Evolutionary conservation across 176 grass and related monocot genomes (phyloP), one percentile per base, ranked within the genome.

Genomic region (Panicum miliaceum): DNA sequence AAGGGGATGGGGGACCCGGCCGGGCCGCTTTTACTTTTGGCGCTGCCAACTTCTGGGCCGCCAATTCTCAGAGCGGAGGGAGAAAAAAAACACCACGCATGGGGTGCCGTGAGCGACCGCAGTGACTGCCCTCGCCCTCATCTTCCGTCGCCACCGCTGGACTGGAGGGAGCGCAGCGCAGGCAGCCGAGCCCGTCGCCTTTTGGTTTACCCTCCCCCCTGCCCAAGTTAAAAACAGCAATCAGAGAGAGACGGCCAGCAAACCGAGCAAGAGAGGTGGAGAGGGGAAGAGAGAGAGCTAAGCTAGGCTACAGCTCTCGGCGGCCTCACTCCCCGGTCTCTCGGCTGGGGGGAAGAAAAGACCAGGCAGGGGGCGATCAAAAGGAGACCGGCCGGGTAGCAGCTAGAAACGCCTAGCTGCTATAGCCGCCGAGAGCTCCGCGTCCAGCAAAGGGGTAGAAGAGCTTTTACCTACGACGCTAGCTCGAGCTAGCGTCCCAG

Each of bases 11-110:
- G 83, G 89, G 81, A 85, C 71, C 76, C 82, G 85, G 2, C 5
- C 68, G 35, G 86, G 85, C 70, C 81, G 82, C 92, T 77, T 88
- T 91, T 85, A 84, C 90, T 83, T 86, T 89, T 83, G 87, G 75
- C 56, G 61, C 83, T 89, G 86, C 87, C 85, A 87, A 73, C 81
- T 77, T 89, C 80, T 80, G 82, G 73, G 77, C 65, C 73, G 74
- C 38, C 50, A 89, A 78, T 52, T 57, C 57, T 14, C 46, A 67
- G 46, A 26, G 63, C 6, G 45, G 60, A 48, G 25, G 29, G 20
- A 22, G 80, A 78, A 81, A 70, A 32, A 32, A 32, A 32, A 32
- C 29, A 32, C 29, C 65, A 71, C 67, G 67, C 80, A 73, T 84
- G 57, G 82, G 71, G 76, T 25, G 67, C 59, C 64, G 85, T 81